Conservation (phyloP, 768 basidiomycete species). For the Astraeus odoratus region DNA sequence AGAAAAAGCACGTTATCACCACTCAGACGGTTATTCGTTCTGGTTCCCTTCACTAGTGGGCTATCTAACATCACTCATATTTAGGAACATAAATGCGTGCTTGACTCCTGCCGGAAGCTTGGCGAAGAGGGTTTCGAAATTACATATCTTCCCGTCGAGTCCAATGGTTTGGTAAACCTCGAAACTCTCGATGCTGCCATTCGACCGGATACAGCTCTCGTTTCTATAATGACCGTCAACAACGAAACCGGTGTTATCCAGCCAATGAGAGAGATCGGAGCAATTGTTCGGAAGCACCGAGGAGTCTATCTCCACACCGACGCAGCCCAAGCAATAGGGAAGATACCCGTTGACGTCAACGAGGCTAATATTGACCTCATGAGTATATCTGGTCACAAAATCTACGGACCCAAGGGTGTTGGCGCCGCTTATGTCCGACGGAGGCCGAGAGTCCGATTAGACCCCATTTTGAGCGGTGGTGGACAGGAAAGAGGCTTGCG, state of each 20-base stretch:
- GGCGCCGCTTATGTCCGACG: slow-evolving; percentile 93
- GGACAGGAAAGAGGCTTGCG: slow-evolving; percentile 95
- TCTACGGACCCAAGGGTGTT: slow-evolving; percentile 96
- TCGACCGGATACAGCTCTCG: slow-evolving; percentile 86
- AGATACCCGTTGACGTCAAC: slow-evolving; percentile 89
- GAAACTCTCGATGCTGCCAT: slow-evolving; percentile 80
- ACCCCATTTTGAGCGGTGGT: slow-evolving; percentile 92
- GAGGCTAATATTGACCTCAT: slow-evolving; percentile 92
- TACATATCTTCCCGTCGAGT: slow-evolving; percentile 92
- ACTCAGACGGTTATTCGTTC: slow-evolving; percentile 71
- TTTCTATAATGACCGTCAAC: slow-evolving; percentile 98
- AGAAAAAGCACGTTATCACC: slow-evolving; percentile 90
- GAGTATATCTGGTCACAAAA: slow-evolving; percentile 95
- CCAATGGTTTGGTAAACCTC: slow-evolving; percentile 77
- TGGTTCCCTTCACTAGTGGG: neutral
- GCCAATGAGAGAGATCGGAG: slow-evolving; percentile 92
- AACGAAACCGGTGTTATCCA: slow-evolving; percentile 99
- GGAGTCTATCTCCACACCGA: slow-evolving; percentile 96
- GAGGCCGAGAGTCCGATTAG: slow-evolving; percentile 86
- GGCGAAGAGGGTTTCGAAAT: slow-evolving; percentile 96
- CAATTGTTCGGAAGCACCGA: slow-evolving; percentile 75
- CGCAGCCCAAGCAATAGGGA: slow-evolving; percentile 91
- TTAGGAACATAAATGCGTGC: slow-evolving; percentile 97
- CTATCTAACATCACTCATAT: neutral
- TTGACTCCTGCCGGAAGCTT: slow-evolving; percentile 94